phyloP scores from a whole-genome alignment of 768 basidiomycete species.

The Pulveroboletus sp. region DNA sequence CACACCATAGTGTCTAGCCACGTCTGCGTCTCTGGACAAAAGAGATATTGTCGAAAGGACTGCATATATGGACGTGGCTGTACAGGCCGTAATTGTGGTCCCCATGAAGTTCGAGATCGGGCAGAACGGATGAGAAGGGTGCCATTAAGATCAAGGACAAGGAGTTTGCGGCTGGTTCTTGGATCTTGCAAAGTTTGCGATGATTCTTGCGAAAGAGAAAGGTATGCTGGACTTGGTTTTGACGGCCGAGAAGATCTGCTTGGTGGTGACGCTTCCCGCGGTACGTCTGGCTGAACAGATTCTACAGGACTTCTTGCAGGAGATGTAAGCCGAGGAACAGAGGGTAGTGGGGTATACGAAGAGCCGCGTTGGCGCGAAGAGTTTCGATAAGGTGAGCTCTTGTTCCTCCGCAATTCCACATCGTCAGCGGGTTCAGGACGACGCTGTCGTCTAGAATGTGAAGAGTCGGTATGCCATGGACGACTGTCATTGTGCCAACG shows the following conservation, averaged over 20 bases:
- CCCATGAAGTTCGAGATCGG: slow-evolving; percentile 15
- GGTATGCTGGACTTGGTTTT: slow-evolving; percentile 34
- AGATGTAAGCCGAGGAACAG: slow-evolving; percentile 2
- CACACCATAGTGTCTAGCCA: slow-evolving; percentile 88
- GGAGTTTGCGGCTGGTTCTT: slow-evolving; percentile 47
- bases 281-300: not conserved
- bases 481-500: slow-evolving; percentile 11
- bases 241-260: not conserved
- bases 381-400: not conserved
- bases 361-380: slow-evolving; percentile 11
- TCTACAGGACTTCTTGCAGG: slow-evolving; percentile 10
- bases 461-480: slow-evolving; percentile 5
- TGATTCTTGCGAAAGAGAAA: slow-evolving; percentile 28
- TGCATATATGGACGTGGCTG: slow-evolving; percentile 64
- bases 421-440: slow-evolving; percentile 5
- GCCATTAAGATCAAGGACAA: slow-evolving; percentile 66
- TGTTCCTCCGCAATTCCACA: slow-evolving; percentile 4
- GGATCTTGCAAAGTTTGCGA: slow-evolving; percentile 28
- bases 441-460: slow-evolving; percentile 6
- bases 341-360: slow-evolving; percentile 5
- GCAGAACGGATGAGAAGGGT: slow-evolving; percentile 59
- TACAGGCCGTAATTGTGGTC: slow-evolving; percentile 33
- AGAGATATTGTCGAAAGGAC: slow-evolving; percentile 58
- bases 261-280: slow-evolving; percentile 3
- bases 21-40: slow-evolving; percentile 49